Evolutionary conservation across 202 grass and related monocot genomes (phyloP).

Genomic region (Thinopyrum obtusiflorum): DNA sequence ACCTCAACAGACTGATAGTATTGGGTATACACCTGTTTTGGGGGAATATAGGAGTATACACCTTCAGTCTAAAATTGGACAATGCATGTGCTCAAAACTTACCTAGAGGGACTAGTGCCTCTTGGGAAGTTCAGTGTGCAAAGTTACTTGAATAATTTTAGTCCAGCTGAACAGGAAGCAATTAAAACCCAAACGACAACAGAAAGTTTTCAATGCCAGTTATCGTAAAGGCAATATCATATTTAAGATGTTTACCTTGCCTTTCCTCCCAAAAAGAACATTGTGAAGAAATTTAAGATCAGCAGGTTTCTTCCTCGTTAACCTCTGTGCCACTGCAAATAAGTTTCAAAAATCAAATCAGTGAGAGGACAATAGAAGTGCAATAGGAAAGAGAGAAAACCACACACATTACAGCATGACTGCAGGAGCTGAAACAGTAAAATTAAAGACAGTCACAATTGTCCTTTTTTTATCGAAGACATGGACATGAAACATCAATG

Average conservation of each 20-base stretch:
- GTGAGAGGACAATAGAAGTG: not conserved
- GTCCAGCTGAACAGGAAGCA: constrained; percentile 13
- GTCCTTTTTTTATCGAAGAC: not conserved
- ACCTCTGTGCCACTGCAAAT: constrained; percentile 66
- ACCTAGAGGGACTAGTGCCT: not conserved
- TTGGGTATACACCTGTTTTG: not conserved
- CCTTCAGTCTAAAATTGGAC: constrained; percentile 18
- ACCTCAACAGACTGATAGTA: not conserved
- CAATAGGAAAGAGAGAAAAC: not conserved
- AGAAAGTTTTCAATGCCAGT: not conserved
- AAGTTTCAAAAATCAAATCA: constrained; percentile 31
- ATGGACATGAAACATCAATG: constrained; percentile 6
- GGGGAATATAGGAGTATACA: not conserved
- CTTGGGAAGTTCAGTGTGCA: constrained; percentile 7
- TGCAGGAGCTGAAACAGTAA: not conserved
- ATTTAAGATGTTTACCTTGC: constrained; percentile 69
- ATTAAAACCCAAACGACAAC: not conserved
- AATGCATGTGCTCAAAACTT: not conserved
- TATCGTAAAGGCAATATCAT: not conserved
- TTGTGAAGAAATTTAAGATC: constrained; percentile 93
- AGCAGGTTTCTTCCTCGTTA: constrained; percentile 79
- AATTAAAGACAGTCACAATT: not conserved
- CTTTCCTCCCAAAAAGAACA: constrained; percentile 95
- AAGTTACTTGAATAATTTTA: constrained; percentile 18
- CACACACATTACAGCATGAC: not conserved